Percentiles rank a stretch among this genome's conserved stretches.
Conservation (phyloP, 1,284 basidiomycete species). For the Pseudozyma sp. region DNA sequence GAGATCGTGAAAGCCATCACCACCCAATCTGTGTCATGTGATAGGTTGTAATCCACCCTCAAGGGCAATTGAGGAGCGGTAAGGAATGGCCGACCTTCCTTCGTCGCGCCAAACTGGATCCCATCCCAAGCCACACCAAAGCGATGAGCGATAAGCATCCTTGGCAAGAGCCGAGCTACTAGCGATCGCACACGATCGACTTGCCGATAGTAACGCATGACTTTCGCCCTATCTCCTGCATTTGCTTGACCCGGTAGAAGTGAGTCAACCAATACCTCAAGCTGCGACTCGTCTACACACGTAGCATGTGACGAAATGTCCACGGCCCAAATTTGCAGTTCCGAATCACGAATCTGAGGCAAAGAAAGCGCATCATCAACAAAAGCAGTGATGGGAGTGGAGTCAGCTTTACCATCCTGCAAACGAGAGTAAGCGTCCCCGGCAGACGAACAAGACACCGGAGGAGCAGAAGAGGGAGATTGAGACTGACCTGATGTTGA, state of each 20-base stretch:
- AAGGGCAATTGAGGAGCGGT: background rate
- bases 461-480: background rate
- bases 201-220: conserved; percentile 43
- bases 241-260: conserved; percentile 28
- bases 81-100: conserved; percentile 43
- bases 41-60: conserved; percentile 60
- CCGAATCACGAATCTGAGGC: conserved; percentile 1
- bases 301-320: conserved; percentile 30
- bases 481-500: conserved; percentile 47
- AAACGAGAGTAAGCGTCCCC: no score
- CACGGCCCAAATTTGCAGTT: conserved; percentile 53
- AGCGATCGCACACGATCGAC: conserved; percentile 52
- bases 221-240: conserved; percentile 29
- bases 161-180: conserved; percentile 45
- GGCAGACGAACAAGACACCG: no score
- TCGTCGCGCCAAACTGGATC: conserved; percentile 16
- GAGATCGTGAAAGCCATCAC: conserved; percentile 50
- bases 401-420: conserved; percentile 26
- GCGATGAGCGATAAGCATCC: conserved; percentile 19
- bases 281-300: conserved; percentile 1
- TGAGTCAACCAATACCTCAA: conserved; percentile 5
- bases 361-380: background rate
- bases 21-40: conserved; percentile 66
- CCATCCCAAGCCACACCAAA: conserved; percentile 17
- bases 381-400: background rate